Evolutionary conservation across 176 grass and related monocot genomes (phyloP), one percentile per base, ranked within the genome.

Genomic region (Rhynchospora breviuscula): DNA sequence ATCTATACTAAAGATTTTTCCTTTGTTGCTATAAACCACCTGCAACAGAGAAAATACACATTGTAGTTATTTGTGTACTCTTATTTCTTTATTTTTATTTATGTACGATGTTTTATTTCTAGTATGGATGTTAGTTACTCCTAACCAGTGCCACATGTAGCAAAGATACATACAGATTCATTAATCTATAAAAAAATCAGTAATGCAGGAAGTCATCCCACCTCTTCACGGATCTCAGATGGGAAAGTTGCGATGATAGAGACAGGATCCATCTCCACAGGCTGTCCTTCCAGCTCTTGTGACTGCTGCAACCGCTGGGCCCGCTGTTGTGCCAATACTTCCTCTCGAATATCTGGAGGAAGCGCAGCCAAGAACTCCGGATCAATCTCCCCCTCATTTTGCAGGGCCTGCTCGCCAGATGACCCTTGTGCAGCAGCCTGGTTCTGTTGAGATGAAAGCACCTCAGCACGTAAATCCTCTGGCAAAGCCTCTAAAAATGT

Each of bases 401-500:
- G 93, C 82, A 86, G 77, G 46, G 43, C 62, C 63, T 78, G 93
- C 69, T 99, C 97, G 82, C 69, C 85, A 79, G 91, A 99, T 52
- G 80, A 81, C 84, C 91, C 63, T 23, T 93, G 93, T 47, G 80
- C 63, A 59, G 83, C 82, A 31, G 87, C 97, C 84, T 99, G 93
- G 90, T 99, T 93, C 86, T 99, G 97, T 69, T 91, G 91, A 83
- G 97, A 95, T 79, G 91, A 93, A 89, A 99, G 89, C 54, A 99
- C 93, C 87, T 99, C 97, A 69, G 93, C 93, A 62, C 93, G 86
- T 78, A 99, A 88, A 19, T 99, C 97, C 64, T 93, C 97, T 12
- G 97, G 97, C 84, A 99, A 91, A 79, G 97, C 97, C 83, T 99
- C 97, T 88, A 99, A 87, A 92, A 99, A 99, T 83, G 97, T 99